A percentile compares a stretch with the other conserved stretches of the same genome.
phyloP scores from a whole-genome alignment of 352 stramenopile genomes.

The Pythium biforme region DNA sequence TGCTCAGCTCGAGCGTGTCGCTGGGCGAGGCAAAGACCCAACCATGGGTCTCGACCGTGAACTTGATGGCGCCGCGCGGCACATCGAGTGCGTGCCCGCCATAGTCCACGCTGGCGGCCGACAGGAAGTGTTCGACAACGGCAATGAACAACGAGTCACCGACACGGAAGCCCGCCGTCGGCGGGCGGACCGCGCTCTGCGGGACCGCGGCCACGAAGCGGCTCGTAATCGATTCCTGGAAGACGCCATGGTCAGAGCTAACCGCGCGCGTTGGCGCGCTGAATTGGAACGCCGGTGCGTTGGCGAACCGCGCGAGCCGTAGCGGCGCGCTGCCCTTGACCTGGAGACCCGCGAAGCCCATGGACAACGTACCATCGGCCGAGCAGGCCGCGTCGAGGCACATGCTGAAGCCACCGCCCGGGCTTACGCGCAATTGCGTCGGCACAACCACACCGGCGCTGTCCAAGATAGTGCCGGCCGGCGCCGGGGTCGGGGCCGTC shows the following conservation, averaged over 20 bases:
- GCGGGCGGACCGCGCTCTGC: neutral
- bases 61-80: conserved; percentile 1
- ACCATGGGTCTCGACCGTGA: neutral
- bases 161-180: too few relatives aligned
- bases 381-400: conserved; percentile 9
- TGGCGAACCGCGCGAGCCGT: neutral
- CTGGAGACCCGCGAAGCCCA: conserved; percentile 7
- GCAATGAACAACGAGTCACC: neutral
- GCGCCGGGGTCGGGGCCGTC: neutral
- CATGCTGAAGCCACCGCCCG: conserved; percentile 1
- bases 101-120: neutral
- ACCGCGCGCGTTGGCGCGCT: neutral
- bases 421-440: neutral
- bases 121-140: neutral
- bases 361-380: neutral
- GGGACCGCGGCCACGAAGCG: conserved; percentile 3
- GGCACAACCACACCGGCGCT: neutral
- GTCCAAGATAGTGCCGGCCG: neutral
- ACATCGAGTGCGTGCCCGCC: neutral
- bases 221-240: neutral
- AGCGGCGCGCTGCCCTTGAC: neutral
- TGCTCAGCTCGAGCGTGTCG: conserved; percentile 6
- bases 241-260: neutral
- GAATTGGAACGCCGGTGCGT: conserved; percentile 9
- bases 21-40: neutral